Conservation (phyloP, 768 basidiomycete species). For the Rhodotorula kratochvilovae region DNA sequence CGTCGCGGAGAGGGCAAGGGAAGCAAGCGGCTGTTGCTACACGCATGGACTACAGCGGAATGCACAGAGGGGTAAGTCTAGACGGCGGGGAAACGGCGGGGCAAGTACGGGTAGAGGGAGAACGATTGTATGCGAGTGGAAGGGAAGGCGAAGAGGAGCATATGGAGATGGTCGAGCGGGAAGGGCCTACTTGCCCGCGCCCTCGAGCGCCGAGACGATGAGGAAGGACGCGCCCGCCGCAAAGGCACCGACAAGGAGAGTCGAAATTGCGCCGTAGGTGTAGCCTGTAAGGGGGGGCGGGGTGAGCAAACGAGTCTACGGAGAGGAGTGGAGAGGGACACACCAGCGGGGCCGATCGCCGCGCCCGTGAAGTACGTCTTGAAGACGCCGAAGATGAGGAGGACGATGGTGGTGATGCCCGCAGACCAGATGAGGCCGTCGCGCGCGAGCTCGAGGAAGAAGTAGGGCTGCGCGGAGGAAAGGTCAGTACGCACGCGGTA, state of each 20-base stretch:
- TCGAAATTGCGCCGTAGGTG: conserved; percentile 79
- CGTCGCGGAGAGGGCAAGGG: too few relatives aligned
- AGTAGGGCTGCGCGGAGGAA: conserved; percentile 45
- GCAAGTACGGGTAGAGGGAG: too few relatives aligned
- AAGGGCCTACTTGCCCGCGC: not conserved
- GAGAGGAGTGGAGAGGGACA: not conserved
- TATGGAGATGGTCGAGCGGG: not conserved
- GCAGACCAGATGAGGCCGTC: conserved; percentile 53
- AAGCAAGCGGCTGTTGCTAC: too few relatives aligned
- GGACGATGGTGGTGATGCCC: conserved; percentile 74
- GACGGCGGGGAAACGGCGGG: too few relatives aligned
- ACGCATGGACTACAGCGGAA: too few relatives aligned
- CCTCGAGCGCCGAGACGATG: conserved; percentile 57
- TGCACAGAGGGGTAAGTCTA: too few relatives aligned
- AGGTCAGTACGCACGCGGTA: not conserved
- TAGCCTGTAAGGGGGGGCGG: conserved; percentile 54
- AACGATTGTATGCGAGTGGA: too few relatives aligned
- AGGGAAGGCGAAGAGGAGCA: not conserved
- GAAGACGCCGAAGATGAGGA: conserved; percentile 84
- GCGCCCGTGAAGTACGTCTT: conserved; percentile 53
- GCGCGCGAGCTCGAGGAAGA: conserved; percentile 71
- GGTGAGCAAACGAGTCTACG: not conserved
- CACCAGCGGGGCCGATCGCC: conserved; percentile 47
- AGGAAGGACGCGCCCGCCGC: conserved; percentile 74
- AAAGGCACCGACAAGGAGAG: conserved; percentile 79